Base-by-base conservation (phyloP, 768 basidiomycete genomes). In the Lactarius deliciosus region DNA sequence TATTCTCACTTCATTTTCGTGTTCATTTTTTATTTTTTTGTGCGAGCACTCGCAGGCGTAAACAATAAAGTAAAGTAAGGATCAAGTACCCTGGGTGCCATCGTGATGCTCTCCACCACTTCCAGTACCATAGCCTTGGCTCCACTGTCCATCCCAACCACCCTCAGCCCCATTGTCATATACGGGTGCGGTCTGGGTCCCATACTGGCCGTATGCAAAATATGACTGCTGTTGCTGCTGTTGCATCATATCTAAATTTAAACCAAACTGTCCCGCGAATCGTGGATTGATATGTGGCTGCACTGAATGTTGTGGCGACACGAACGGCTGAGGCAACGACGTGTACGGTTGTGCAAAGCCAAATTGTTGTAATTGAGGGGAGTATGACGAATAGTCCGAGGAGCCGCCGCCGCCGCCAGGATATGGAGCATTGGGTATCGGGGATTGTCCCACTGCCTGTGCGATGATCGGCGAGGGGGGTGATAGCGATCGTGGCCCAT, bases 241-340 rank as follows among this genome's bases (percentile, higher is more conserved):
- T 30, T 66, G 67, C 64, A 64, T 61, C 60, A 73, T 73, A 64
- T 72, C 76, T 66, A 82, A 67, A 58, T 80, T 78, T 64, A 86
- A 74, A 30, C 86, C 88, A 68, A 91, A 89, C 34, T 78, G 77
- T 38, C 84, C 82, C 16, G 90, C 89, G 75, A 93, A 92, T 13
- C 87, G 82, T 10, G 91, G 91, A 71, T 93, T 92, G 65, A 93
- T 92, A 72, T 93, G 91, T 7, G 91, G 91, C 69, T 91, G 89
- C n/a, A 91, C 79, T 73, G 80, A 73, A 36, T 72, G 68, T 56
- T 73, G 76, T 20, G 63, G 61, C 43, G 62, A 30, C 36, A 32
- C 20, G 53, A 60, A 63, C 10, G 38, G 57, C 30, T 66, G 61
- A 15, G 57, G 64, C 5, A 40, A 8, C 10, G 36, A 47, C 25